Evolutionary conservation across 495 filamentous ascomycete genomes (phyloP).

Genomic region (Oleoguttula mirabilis): DNA sequence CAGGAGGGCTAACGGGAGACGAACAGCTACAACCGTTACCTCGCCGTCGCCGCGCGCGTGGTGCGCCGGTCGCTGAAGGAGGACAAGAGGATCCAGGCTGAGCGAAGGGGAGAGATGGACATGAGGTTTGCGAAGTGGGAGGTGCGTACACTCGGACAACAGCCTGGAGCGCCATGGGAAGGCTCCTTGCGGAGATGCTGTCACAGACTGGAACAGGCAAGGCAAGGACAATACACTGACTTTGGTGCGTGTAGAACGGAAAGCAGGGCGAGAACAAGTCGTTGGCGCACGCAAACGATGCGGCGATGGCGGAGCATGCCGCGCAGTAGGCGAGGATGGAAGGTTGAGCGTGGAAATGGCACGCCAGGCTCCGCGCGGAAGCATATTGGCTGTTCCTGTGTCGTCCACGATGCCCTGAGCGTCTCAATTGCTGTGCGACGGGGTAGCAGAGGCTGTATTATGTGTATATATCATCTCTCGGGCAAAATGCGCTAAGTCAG

Average conservation of each 20-base stretch:
- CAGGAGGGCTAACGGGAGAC: too few species aligned
- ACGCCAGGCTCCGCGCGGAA: too few species aligned
- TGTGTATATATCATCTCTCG: slow-evolving; percentile 4
- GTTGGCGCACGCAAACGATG: slow-evolving; percentile 60
- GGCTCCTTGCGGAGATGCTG: too few species aligned
- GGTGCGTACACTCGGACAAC: slow-evolving; percentile 57
- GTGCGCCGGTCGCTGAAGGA: slow-evolving; percentile 93
- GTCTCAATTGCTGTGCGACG: background rate
- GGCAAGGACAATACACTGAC: slow-evolving; percentile 21
- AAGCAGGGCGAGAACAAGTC: slow-evolving; percentile 83
- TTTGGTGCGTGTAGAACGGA: too few species aligned
- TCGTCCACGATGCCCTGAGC: too few species aligned
- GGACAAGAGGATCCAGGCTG: slow-evolving; percentile 67
- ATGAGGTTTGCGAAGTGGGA: slow-evolving; percentile 92
- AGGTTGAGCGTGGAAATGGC: background rate
- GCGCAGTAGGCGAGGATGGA: slow-evolving; percentile 2
- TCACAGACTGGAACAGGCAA: too few species aligned
- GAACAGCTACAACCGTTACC: slow-evolving; percentile 71
- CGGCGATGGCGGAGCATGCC: slow-evolving; percentile 42
- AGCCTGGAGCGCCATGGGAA: too few species aligned
- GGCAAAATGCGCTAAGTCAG: too few species aligned
- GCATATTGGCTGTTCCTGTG: too few species aligned
- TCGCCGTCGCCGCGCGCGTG: slow-evolving; percentile 61
- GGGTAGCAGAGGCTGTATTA: background rate
- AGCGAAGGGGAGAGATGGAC: slow-evolving; percentile 82